Percentiles rank a stretch among this genome's conserved stretches.
phyloP scores from a whole-genome alignment of 2,329 filamentous ascomycete species.

The Ceratocystis diversiconidia region DNA sequence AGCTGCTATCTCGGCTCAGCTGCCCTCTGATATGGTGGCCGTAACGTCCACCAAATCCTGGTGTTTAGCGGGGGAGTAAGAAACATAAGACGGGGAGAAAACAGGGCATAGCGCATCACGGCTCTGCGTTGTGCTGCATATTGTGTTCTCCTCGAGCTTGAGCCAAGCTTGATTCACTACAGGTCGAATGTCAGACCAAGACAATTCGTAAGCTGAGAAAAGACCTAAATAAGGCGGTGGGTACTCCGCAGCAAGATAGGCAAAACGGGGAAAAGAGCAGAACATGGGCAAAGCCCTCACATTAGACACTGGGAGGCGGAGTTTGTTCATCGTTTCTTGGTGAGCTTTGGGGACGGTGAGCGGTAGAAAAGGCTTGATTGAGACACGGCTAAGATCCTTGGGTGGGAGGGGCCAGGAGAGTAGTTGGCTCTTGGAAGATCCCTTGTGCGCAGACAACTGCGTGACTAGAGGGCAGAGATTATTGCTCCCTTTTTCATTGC shows the following conservation, averaged over 20 bases:
- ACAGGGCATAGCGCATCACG: background rate
- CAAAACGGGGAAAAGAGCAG: background rate
- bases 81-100: slow-evolving; percentile 2
- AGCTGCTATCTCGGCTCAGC: background rate
- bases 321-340: background rate
- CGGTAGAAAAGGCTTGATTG: background rate
- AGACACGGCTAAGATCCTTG: background rate
- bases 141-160: background rate
- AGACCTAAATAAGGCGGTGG: background rate
- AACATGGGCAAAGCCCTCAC: background rate
- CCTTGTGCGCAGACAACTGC: background rate
- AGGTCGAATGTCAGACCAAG: background rate
- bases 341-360: background rate
- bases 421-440: background rate
- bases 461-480: background rate
- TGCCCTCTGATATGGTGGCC: background rate
- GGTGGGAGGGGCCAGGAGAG: background rate
- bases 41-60: background rate
- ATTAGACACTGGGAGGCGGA: background rate
- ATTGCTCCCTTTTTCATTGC: background rate
- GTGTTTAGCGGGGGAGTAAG: background rate
- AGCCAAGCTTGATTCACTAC: background rate
- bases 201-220: background rate
- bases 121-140: background rate
- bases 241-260: background rate